phyloP scores from a whole-genome alignment of 2,329 filamentous ascomycete species.

The Gyromitra esculenta region DNA sequence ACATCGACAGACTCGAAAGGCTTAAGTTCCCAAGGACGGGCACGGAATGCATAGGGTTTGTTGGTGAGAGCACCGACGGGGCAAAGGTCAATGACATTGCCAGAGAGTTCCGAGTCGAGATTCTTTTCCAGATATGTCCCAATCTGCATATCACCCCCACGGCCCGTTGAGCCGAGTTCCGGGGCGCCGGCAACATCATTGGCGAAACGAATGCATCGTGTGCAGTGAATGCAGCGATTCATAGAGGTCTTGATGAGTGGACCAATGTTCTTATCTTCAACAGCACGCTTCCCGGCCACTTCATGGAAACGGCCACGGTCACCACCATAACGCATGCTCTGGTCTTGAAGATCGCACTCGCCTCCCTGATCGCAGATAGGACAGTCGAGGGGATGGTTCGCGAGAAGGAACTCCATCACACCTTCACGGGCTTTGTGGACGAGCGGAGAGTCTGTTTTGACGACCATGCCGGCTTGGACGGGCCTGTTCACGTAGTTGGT shows the following conservation, averaged over 20 bases:
- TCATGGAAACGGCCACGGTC: slow-evolving; percentile 98
- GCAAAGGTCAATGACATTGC: slow-evolving; percentile 97
- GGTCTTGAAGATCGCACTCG: slow-evolving; percentile 98
- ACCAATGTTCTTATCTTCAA: slow-evolving; percentile 99
- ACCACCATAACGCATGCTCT: slow-evolving; percentile 98
- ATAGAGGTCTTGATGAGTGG: slow-evolving; percentile 99
- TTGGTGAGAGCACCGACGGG: slow-evolving; percentile 95
- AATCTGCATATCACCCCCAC: slow-evolving; percentile 97
- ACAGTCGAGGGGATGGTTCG: slow-evolving; percentile 95
- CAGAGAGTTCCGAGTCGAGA: slow-evolving; percentile 92
- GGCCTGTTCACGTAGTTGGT: slow-evolving; percentile 63
- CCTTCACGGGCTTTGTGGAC: slow-evolving; percentile 98
- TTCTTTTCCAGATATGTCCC: slow-evolving; percentile 96
- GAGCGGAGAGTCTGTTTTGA: slow-evolving; percentile 96
- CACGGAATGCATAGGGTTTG: slow-evolving; percentile 97
- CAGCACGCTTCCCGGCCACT: slow-evolving; percentile 91
- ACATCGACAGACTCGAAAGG: slow-evolving; percentile 97
- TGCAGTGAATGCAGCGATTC: slow-evolving; percentile 99
- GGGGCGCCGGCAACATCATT: slow-evolving; percentile 97
- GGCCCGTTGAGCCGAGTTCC: slow-evolving; percentile 90
- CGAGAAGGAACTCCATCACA: slow-evolving; percentile 97
- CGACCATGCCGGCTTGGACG: slow-evolving; percentile 97
- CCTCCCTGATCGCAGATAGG: slow-evolving; percentile 95
- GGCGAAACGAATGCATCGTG: slow-evolving; percentile 94
- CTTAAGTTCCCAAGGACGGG: slow-evolving; percentile 95